Base-by-base conservation (phyloP, 2,329 filamentous ascomycete species). In the Claviceps purpurea region DNA sequence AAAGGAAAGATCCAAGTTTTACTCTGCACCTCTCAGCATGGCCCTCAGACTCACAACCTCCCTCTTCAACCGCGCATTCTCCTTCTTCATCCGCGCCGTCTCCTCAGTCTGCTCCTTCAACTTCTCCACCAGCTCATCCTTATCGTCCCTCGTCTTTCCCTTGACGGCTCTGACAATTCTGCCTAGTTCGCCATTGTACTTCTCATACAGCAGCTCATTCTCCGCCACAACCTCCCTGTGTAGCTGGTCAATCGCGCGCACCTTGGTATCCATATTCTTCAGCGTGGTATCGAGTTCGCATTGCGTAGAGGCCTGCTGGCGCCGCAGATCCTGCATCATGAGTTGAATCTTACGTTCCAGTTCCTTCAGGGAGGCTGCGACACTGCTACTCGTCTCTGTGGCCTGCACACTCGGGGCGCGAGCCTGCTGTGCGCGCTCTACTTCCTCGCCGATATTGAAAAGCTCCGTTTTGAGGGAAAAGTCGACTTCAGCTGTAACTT, bases 151-250 rank as follows among this genome's bases (percentile, higher is more conserved):
- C 4, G 81, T 79, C 58, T 84, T 84, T 55, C 79, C 79, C 65
- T 81, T 81, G 47, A 93, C 75, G 42, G 84, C 87, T 65, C 81
- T 85, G 44, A 89, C 75, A 55, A 96, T 87, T 71, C 86, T 89
- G 59, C 81, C 85, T 47, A 97, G 71, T 69, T 96, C 91, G n/a
- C 82, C 79, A 61, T 96, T 95, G 73, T 96, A 95, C 55, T 84
- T 84, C 58, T 91, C 86, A 66, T 96, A 96, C 52, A 97, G 74
- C 34, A 91, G 79, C 69, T 96, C 90, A 60, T 96, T 97, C 72
- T 97, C 91, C 0, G 88, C 87, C 60, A 83, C 89, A 16, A 84
- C 80, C 62, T 95, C 89, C 57, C 88, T 86, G 70, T 94, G 95
- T 50, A 95, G 72, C 68, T 94, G 87, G 64, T 96, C 90, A 50